phyloP scores from a whole-genome alignment of 345 rosid species.

The Firmiana major region DNA sequence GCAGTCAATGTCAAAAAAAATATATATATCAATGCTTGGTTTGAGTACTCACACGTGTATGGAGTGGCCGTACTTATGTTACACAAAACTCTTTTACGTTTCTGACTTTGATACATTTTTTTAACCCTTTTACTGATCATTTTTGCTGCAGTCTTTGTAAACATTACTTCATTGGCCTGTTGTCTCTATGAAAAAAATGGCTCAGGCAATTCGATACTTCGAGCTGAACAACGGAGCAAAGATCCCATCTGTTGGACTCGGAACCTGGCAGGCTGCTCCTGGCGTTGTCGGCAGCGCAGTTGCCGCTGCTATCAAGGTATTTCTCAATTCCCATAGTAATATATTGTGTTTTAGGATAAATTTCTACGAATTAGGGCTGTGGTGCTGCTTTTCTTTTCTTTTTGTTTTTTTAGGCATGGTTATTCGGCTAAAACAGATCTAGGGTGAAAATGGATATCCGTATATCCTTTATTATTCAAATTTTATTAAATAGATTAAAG shows the following conservation, averaged over 20 bases:
- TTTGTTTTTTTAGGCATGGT: neutral
- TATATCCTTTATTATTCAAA: too few species aligned
- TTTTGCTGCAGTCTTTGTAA: neutral
- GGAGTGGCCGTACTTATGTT: neutral
- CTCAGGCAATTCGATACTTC: slow-evolving; percentile 34
- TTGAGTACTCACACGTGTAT: neutral
- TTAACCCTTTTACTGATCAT: neutral
- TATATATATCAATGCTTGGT: neutral
- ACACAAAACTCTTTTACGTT: neutral
- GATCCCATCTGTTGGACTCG: slow-evolving; percentile 51
- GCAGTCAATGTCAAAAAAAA: neutral
- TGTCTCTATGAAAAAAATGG: slow-evolving; percentile 33
- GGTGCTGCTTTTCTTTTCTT: neutral
- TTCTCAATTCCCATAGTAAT: neutral
- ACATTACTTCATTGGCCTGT: neutral
- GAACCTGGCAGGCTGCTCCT: slow-evolving; percentile 18
- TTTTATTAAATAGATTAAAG: too few species aligned
- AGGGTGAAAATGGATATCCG: too few species aligned
- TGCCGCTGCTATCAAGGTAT: slow-evolving; percentile 10
- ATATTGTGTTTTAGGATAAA: neutral
- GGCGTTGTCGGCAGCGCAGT: slow-evolving; percentile 8
- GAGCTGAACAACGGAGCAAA: slow-evolving; percentile 46
- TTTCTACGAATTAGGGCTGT: neutral
- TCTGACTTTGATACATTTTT: neutral
- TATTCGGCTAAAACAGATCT: too few species aligned